Base-by-base conservation (phyloP, 106 monocot species). In the Dioscorea dumetorum region DNA sequence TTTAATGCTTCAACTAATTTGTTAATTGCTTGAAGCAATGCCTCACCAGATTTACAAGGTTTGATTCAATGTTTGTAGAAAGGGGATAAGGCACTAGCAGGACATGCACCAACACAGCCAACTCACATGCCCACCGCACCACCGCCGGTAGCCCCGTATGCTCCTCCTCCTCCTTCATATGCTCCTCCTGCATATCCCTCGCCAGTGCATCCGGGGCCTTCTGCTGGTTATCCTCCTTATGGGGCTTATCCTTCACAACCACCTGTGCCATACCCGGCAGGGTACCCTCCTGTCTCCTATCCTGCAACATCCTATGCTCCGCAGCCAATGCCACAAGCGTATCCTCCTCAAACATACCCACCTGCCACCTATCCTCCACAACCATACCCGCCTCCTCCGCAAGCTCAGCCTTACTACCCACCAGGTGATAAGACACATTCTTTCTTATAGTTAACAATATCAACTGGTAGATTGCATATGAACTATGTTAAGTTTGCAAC, bases 301-400 rank as follows among this genome's bases (percentile, higher is more conserved):
- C 52, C 56, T 5, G n/a, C 66, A 19, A 15, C 74, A 32, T 17
- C 57, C 19, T 56, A 61, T 34, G 10, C 67, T 22, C 33, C 68
- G 15, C 33, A 50, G 4, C 58, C 8, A 18, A 21, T 23, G 57
- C 67, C 63, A 23, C 80, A 59, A 67, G n/a, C 67, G 4, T 80
- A 75, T 14, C 60, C 50, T 12, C 63, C 69, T 2, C 70, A 62
- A 19, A 16, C 70, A 28, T 69, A 49, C 24, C 67, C 75, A 0
- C 71, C 66, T 15, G 10, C 72, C 0, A 0, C 68, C 6, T 83
- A 83, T 72, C 83, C 75, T 2, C 72, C 78, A 8, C 79, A 76
- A 23, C 68, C 83, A 24, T 83, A 87, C 73, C 58, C 67, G 14
- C 77, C 87, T 22, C 83, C 80, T 0, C 71, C 74, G 5, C 31